Percentiles rank a stretch among this genome's conserved stretches.
phyloP scores from a whole-genome alignment of 129 eudicot genomes.

The Centella asiatica region DNA sequence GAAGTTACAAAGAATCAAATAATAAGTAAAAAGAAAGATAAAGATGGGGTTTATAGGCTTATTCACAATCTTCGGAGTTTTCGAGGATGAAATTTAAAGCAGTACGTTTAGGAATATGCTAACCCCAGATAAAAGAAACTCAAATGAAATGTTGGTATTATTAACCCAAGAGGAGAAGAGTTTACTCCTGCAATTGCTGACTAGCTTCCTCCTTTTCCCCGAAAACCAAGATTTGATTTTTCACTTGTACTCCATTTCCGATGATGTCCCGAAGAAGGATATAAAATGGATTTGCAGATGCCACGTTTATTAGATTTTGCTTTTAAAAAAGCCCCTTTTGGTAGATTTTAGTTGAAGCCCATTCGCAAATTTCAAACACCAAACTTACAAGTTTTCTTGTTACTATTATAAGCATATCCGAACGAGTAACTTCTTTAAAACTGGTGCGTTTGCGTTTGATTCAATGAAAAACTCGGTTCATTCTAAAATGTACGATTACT shows the following conservation, averaged over 20 bases:
- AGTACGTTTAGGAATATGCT: slow-evolving; percentile 19
- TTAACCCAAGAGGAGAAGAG: too few relatives aligned
- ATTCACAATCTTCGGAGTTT: slow-evolving; percentile 26
- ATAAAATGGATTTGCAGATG: not conserved
- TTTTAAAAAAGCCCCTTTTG: too few relatives aligned
- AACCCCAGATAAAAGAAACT: slow-evolving; percentile 31
- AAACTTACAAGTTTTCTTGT: too few relatives aligned
- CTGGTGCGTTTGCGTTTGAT: too few relatives aligned
- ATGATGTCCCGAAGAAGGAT: not conserved
- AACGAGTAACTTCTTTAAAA: too few relatives aligned
- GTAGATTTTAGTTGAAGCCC: too few relatives aligned
- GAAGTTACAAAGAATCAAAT: not conserved
- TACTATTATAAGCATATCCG: too few relatives aligned
- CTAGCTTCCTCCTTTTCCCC: not conserved
- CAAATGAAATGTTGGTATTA: slow-evolving; percentile 14
- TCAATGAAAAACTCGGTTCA: too few relatives aligned
- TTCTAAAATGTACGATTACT: too few relatives aligned
- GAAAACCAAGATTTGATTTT: slow-evolving; percentile 3
- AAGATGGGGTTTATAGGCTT: slow-evolving; percentile 10
- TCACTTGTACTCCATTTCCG: not conserved
- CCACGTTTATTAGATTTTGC: too few relatives aligned
- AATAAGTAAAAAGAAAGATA: slow-evolving; percentile 6
- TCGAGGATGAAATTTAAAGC: slow-evolving; percentile 23
- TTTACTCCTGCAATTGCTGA: too few relatives aligned
- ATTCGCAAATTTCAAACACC: too few relatives aligned